Base-by-base conservation (phyloP, 768 basidiomycete genomes). In the Lactarius sanguifluus region DNA sequence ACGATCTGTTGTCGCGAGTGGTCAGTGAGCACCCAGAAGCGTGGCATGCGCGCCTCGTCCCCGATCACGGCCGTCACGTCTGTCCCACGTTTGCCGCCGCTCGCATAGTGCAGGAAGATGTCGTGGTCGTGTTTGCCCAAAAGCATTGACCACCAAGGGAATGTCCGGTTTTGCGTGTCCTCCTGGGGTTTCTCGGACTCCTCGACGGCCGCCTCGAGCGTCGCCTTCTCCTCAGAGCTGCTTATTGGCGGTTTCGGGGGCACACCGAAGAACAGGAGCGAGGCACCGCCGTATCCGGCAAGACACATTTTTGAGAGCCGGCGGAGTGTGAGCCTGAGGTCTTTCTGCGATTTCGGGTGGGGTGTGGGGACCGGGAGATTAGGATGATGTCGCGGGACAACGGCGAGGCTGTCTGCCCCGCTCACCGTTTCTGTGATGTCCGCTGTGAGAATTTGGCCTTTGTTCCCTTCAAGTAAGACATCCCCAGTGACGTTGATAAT, bases 1-100 rank as follows among this genome's bases (percentile, higher is more conserved):
- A 93, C 89, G 57, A 94, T 82, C 73, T 93, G 88, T 5, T 77
- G 78, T 45, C 92, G 81, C 55, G 81, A 81, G 72, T 94, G 89
- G 73, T 94, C 92, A 0, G 90, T 92, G 23, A 94, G 80, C 4
- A 93, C 87, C 91, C 92, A 94, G 74, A 89, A 94, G 41, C 90
- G 81, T 3, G 92, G 92, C 86, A 92, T 89, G 67, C 86, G 80
- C 67, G 85, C 82, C 69, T 88, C 87, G 57, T 82, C 78, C 16
- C 90, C 88, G 28, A 89, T 81, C 40, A 87, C 84, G 9, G 87
- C 87, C 3, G 71, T 71, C 18, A 70, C 64, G 28, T 61, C 64
- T 40, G 64, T 61, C 20, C 45, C 40, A 7, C 66, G 30, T 3
- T 62, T 65, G 18, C 71, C 72, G 5, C 73, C 67, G 25, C 67